These are phyloP conservation scores for Leccinum fallax DNA, from an alignment of 1,284 basidiomycete species.

Conservation along the genomic window DNA sequence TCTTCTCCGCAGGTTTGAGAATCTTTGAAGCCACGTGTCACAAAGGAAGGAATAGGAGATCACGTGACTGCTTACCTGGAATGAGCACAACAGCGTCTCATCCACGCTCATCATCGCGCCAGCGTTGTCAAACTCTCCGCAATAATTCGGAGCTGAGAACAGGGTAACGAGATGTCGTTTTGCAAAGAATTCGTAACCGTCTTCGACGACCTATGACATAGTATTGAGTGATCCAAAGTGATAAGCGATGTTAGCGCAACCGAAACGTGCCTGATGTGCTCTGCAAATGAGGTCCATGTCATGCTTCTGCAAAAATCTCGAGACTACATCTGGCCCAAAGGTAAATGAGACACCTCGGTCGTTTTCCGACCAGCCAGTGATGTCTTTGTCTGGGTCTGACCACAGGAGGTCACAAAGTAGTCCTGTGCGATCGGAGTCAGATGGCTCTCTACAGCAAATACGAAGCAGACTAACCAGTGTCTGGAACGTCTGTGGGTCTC, in stretches of 20 bases:
- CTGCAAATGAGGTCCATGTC: slow-evolving; percentile 99
- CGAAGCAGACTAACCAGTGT: slow-evolving; percentile 73
- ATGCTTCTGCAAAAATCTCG: slow-evolving; percentile 97
- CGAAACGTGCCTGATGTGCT: slow-evolving; percentile 83
- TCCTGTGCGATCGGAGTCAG: slow-evolving; percentile 47
- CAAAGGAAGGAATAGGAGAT: neutral
- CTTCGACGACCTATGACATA: slow-evolving; percentile 83
- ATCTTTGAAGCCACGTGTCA: slow-evolving; percentile 57
- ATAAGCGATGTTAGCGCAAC: slow-evolving; percentile 5
- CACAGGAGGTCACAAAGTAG: slow-evolving; percentile 96
- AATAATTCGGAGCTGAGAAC: slow-evolving; percentile 98
- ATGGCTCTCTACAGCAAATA: slow-evolving; percentile 10
- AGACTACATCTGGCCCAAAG: slow-evolving; percentile 98
- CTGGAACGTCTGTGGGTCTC: slow-evolving; percentile 98
- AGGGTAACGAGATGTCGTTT: slow-evolving; percentile 97
- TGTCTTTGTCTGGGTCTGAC: slow-evolving; percentile 99
- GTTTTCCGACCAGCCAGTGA: slow-evolving; percentile 99
- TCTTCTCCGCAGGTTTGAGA: slow-evolving; percentile 99
- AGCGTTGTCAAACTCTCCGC: slow-evolving; percentile 98
- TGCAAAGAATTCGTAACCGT: slow-evolving; percentile 99
- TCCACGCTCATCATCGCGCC: slow-evolving; percentile 99
- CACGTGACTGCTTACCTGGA: slow-evolving; percentile 75
- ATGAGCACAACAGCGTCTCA: slow-evolving; percentile 96
- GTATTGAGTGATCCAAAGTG: slow-evolving; percentile 3
- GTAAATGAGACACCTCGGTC: slow-evolving; percentile 98